Conservation (phyloP, 768 basidiomycete species). For the Strobilomyces dryophilus region DNA sequence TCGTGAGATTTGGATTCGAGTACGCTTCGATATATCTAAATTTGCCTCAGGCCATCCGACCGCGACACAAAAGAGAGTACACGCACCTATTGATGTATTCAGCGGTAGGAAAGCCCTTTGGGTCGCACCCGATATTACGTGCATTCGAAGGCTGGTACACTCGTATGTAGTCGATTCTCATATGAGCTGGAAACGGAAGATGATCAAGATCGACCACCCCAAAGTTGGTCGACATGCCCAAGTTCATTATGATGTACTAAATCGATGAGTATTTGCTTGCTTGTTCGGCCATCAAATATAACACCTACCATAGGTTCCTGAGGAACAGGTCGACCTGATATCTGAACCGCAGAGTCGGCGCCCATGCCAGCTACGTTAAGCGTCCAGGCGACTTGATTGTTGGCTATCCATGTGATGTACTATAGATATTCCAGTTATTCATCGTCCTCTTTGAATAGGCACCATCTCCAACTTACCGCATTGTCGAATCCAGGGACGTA, state of each 20-base stretch:
- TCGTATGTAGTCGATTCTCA: conserved; percentile 55
- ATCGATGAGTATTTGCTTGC: conserved; percentile 1
- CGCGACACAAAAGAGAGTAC: background rate
- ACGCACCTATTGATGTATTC: conserved; percentile 63
- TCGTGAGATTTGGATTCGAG: conserved; percentile 50
- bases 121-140: conserved; percentile 74
- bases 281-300: background rate
- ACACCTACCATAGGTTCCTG: conserved; percentile 79
- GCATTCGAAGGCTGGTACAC: conserved; percentile 65
- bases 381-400: conserved; percentile 70
- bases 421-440: conserved; percentile 20
- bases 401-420: conserved; percentile 86
- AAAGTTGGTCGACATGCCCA: conserved; percentile 61
- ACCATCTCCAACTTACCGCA: conserved; percentile 40
- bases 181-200: conserved; percentile 46
- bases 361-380: conserved; percentile 64
- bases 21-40: conserved; percentile 64
- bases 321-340: conserved; percentile 65
- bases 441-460: background rate
- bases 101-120: conserved; percentile 61
- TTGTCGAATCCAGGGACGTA: conserved; percentile 59
- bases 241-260: conserved; percentile 51
- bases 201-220: conserved; percentile 51
- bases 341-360: conserved; percentile 53
- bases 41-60: background rate